Evolutionary conservation across 257 asterid genomes (phyloP).

Genomic region (Solanum appendiculatum): DNA sequence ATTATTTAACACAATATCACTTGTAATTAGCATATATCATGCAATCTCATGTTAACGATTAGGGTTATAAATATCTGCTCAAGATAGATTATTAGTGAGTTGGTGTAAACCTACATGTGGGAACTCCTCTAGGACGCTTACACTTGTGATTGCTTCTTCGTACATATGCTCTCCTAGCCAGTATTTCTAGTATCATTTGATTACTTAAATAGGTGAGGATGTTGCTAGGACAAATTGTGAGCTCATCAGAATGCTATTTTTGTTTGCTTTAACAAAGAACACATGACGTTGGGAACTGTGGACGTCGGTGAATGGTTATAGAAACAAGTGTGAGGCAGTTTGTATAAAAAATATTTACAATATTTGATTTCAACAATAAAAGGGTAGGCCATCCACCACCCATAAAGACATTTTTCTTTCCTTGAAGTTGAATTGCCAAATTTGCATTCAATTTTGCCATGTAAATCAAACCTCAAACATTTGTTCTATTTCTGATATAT

Average conservation of each 20-base stretch:
- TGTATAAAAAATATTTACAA: not conserved
- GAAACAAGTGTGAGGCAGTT: not conserved
- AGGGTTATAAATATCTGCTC: not conserved
- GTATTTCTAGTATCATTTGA: not conserved
- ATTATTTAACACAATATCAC: not conserved
- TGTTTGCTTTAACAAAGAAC: not conserved
- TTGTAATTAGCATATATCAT: not conserved
- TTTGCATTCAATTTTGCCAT: not conserved
- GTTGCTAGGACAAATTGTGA: not conserved
- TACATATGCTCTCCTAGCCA: not conserved
- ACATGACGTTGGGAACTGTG: not conserved
- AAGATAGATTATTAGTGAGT: not conserved
- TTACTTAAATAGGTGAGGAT: not conserved
- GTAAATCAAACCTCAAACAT: not conserved
- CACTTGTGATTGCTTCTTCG: not conserved
- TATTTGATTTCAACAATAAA: not conserved
- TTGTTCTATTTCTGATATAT: not conserved
- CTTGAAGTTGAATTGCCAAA: not conserved
- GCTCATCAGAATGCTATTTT: not conserved
- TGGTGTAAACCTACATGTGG: not conserved
- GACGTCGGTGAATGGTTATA: not conserved
- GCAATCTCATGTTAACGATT: not conserved
- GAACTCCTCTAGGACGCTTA: not conserved
- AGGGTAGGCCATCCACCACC: not conserved
- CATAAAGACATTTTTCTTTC: not conserved